phyloP scores from a whole-genome alignment of 257 asterid genomes.

The Capsicum pubescens region DNA sequence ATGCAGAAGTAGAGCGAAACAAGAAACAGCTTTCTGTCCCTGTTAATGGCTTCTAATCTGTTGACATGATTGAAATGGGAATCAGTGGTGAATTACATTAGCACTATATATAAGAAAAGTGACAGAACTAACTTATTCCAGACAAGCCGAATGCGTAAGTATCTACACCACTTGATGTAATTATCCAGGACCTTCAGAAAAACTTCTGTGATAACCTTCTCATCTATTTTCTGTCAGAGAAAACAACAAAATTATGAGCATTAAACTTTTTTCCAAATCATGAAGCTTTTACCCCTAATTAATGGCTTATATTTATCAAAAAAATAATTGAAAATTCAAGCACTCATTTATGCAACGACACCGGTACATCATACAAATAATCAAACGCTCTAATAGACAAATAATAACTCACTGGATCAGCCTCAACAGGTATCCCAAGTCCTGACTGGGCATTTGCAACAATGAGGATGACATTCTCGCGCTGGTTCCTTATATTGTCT shows the following conservation, averaged over 20 bases:
- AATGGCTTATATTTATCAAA: background rate
- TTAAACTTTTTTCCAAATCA: background rate
- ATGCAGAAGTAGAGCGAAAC: slow-evolving; percentile 83
- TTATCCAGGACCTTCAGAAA: slow-evolving; percentile 94
- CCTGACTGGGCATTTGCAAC: slow-evolving; percentile 91
- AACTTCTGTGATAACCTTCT: slow-evolving; percentile 83
- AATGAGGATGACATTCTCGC: slow-evolving; percentile 85
- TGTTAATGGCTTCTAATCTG: slow-evolving; percentile 93
- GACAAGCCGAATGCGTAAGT: slow-evolving; percentile 78
- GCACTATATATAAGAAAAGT: slow-evolving; percentile 12
- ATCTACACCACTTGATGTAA: slow-evolving; percentile 97
- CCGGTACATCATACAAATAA: background rate
- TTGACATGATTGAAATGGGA: slow-evolving; percentile 31
- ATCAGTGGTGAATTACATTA: slow-evolving; percentile 31
- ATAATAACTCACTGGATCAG: slow-evolving; percentile 74
- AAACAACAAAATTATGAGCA: background rate
- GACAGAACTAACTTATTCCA: slow-evolving; percentile 75
- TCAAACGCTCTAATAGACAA: background rate
- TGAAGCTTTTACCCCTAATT: background rate
- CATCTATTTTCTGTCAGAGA: slow-evolving; percentile 80
- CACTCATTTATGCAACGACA: slow-evolving; percentile 27
- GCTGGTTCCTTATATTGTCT: slow-evolving; percentile 93
- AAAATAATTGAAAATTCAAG: slow-evolving; percentile 14
- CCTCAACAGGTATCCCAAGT: slow-evolving; percentile 69
- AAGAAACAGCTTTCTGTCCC: slow-evolving; percentile 87